Conservation (phyloP, 73 alveolate genomes). For the Strombidium stylifer region DNA sequence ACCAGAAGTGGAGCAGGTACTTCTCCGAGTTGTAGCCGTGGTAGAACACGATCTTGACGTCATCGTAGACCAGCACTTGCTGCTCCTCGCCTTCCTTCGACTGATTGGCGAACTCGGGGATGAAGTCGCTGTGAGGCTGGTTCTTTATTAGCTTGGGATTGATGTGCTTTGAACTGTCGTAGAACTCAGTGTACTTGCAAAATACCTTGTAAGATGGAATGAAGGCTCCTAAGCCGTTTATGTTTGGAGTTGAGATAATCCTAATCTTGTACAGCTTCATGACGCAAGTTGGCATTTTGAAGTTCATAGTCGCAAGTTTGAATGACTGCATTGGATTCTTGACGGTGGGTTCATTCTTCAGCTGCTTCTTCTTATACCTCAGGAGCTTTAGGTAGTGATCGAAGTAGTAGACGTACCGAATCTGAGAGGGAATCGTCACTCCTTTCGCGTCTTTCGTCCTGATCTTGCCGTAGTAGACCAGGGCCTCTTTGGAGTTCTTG, state of each 20-base stretch:
- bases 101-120: not conserved
- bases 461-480: conserved; percentile 89
- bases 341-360: no score
- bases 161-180: conserved; percentile 12
- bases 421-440: conserved; percentile 95
- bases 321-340: no score
- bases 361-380: conserved; percentile 10
- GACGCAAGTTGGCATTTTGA: conserved; percentile 45
- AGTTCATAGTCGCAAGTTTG: no score
- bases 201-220: conserved; percentile 1
- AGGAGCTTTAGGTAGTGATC: conserved; percentile 78
- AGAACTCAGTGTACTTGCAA: conserved; percentile 3
- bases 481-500: conserved; percentile 86
- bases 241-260: conserved; percentile 69
- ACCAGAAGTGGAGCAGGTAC: conserved; percentile 86
- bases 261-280: conserved; percentile 53
- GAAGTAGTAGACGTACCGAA: conserved; percentile 93
- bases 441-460: conserved; percentile 97
- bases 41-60: conserved; percentile 72
- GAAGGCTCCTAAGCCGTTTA: conserved; percentile 36
- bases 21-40: conserved; percentile 47
- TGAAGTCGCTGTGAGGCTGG: no score
- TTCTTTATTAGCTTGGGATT: conserved; percentile 10
- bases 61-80: conserved; percentile 61
- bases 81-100: conserved; percentile 16